Conservation (phyloP, 441 rosid genomes). For the Erodium chrysanthum region DNA sequence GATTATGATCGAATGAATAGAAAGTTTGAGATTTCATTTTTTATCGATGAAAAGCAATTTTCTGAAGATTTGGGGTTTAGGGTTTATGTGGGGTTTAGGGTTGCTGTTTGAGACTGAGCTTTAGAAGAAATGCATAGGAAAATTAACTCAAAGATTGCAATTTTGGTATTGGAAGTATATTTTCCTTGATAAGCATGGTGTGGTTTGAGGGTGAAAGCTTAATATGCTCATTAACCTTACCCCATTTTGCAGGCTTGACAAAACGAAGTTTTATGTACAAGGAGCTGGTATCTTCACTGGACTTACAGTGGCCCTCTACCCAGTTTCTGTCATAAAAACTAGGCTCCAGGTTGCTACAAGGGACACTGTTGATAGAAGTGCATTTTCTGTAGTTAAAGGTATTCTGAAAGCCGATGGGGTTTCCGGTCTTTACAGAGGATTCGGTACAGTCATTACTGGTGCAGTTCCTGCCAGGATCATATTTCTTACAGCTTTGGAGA, state of each 20-base stretch:
- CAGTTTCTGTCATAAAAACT: slow-evolving; percentile 78
- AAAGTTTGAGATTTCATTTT: neutral
- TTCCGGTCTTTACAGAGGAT: slow-evolving; percentile 88
- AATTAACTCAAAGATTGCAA: neutral
- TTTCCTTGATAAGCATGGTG: neutral
- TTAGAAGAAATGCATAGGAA: neutral
- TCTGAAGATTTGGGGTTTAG: neutral
- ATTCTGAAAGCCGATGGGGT: slow-evolving; percentile 65
- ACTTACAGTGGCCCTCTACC: slow-evolving; percentile 76
- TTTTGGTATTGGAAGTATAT: neutral
- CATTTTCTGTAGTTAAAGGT: slow-evolving; percentile 61
- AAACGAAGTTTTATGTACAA: slow-evolving; percentile 70
- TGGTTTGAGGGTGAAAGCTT: neutral
- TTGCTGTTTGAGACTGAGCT: neutral
- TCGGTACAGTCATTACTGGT: slow-evolving; percentile 89
- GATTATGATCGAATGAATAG: neutral
- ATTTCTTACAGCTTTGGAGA: slow-evolving; percentile 77
- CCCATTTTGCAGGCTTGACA: slow-evolving; percentile 63
- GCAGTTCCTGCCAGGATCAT: slow-evolving; percentile 85
- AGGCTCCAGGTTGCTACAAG: slow-evolving; percentile 90
- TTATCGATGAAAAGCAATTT: neutral
- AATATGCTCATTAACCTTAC: slow-evolving; percentile 13
- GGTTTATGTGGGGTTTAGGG: neutral
- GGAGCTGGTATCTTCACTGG: slow-evolving; percentile 98
- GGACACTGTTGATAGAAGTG: slow-evolving; percentile 61